Evolutionary conservation across 768 basidiomycete genomes (phyloP), one percentile per base, ranked within the genome.

Genomic region (Suillus clintonianus): DNA sequence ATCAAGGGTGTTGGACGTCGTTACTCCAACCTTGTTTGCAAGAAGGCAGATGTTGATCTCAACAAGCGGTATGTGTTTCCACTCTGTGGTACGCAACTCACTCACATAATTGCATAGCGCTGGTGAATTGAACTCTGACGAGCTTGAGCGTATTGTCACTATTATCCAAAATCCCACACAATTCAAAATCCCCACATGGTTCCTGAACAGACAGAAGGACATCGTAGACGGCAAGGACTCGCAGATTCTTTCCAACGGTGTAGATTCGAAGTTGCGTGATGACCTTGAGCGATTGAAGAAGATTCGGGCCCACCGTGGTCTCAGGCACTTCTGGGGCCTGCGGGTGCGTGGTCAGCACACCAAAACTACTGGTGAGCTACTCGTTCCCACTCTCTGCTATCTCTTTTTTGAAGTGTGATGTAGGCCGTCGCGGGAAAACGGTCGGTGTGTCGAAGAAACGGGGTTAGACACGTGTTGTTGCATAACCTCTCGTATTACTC

Each of bases 1-100:
- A 99, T 99, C 86, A 99, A 99, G 86, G 97, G 97, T 88, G 97
- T 99, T 65, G 97, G 97, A 73, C 91, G 97, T 68, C 92, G 97
- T 60, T 99, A 99, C 82, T 90, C 97, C 76, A 99, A 99, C 83
- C 81, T 99, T 73, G 97, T 99, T 71, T 99, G 97, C 89, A 99
- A 99, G 83, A 99, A 99, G 85, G 97, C 97, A 66, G 97, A 99
- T 82, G 94, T 99, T 47, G 97, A 99, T 76, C 87, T 99, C 65
- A 94, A 87, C 85, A 99, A 99, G 83, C 93, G 97, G 97, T 99
- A 73, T 65, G 90, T 79, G 30, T 22, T 6, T n/a, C 36, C 42
- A 27, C 47, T 22, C 37, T 37, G 17, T 42, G 51, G 51, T 56
- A 32, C 37, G 34, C 34, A 50, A 39, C n/a, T 53, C 45, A 60